Evolutionary conservation across 345 rosid genomes (phyloP), one percentile per base, ranked within the genome.

Genomic region (Aquilaria yunnanensis): DNA sequence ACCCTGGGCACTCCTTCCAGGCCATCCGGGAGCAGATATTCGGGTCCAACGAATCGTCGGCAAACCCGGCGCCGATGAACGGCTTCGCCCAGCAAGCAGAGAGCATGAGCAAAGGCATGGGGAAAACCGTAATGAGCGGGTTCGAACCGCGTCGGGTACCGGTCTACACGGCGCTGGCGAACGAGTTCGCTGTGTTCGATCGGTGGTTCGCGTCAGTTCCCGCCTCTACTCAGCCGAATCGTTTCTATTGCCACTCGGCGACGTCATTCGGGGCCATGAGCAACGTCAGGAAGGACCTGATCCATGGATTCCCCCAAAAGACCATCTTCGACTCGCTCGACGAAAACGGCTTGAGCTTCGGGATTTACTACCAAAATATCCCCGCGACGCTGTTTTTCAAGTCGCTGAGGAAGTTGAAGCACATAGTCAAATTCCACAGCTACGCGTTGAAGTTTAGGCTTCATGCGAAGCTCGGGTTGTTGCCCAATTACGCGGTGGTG

Each of bases 161-260:
- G 57, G 76, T 89, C 14, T 95, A 88, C 81, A 72, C 96, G 3
- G 82, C 77, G 75, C 67, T 95, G 46, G 96, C 96, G 3, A 89
- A 84, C 77, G 86, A 91, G 78, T 95, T 88, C 79, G 96, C 82
- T 1, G 78, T 95, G 2, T 85, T 95, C 76, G 99, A 95, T 78
- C 78, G 91, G 68, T 95, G 99, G 99, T 95, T 95, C 75, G 97
- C 99, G 0, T 89, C 99, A 59, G 96, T 95, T 13, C 99, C 99
- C 4, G 81, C 97, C 34, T 95, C 99, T 14, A 95, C 99, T 47
- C 99, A 95, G 60, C 99, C 99, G 37, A 95, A 95, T 81, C 90
- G 99, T 53, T 85, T 95, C 79, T 95, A 87, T 63, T 93, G 89
- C 57, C 99, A 95, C 68, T 95, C 97, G 9, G 99, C 97, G 62